These are phyloP conservation scores for Silene coronaria DNA, from an alignment of 179 eudicot species.

Conservation along the genomic window DNA sequence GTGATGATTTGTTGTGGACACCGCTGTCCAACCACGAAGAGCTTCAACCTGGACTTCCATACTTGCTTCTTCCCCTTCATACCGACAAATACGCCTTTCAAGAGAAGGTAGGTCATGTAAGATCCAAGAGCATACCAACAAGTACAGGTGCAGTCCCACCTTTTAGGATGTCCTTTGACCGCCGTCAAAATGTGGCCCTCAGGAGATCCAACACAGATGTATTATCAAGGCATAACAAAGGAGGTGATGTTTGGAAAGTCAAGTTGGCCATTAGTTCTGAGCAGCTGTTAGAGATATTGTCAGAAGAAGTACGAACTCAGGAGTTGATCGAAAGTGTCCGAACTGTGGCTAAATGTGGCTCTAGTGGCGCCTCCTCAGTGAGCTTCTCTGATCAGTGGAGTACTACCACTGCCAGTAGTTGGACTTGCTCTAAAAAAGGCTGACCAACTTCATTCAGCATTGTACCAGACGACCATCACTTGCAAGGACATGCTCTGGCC, in stretches of 20 bases:
- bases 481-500: too few species aligned
- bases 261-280: slow-evolving; percentile 67
- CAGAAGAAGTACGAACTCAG: slow-evolving; percentile 54
- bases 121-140: slow-evolving; percentile 60
- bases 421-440: slow-evolving; percentile 42
- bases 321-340: slow-evolving; percentile 75
- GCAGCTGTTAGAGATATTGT: slow-evolving; percentile 61
- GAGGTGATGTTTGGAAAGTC: slow-evolving; percentile 73
- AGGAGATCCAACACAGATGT: slow-evolving; percentile 40
- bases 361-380: slow-evolving; percentile 29
- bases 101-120: slow-evolving; percentile 41
- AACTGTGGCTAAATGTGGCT: slow-evolving; percentile 87
- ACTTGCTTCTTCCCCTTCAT: slow-evolving; percentile 63
- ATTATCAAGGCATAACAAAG: slow-evolving; percentile 20
- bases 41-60: slow-evolving; percentile 53
- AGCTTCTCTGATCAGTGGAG: slow-evolving; percentile 75
- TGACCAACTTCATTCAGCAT: not conserved
- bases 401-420: slow-evolving; percentile 36
- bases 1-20: slow-evolving; percentile 65
- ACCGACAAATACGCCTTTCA: slow-evolving; percentile 16
- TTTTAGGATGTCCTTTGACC: slow-evolving; percentile 77
- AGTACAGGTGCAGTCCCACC: slow-evolving; percentile 24
- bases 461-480: too few species aligned
- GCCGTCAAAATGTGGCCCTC: slow-evolving; percentile 30
- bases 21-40: slow-evolving; percentile 55